Base-by-base conservation (phyloP, 768 basidiomycete genomes). In the Cyathus striatus region DNA sequence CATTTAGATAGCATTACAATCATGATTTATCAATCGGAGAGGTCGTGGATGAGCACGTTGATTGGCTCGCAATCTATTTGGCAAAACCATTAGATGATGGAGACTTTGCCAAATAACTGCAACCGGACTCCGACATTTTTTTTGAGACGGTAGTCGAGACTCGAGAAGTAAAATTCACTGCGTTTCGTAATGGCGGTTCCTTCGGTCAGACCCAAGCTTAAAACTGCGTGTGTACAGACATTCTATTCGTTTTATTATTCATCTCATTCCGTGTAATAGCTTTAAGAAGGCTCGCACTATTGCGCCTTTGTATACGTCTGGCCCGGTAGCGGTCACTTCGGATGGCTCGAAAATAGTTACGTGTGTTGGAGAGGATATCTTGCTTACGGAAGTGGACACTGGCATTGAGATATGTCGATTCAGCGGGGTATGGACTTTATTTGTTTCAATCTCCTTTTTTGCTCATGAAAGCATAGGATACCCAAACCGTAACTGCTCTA, bases 311-410 rank as follows among this genome's bases (percentile, higher is more conserved):
- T 89, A 96, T 58, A 98, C 95, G 1, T 79, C 79, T 30, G 96
- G 96, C 23, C 87, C 91, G 13, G 81, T 93, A 21, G 79, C 87
- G 9, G 69, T 90, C 38, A 83, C 90, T 3, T 61, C 67, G 36
- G 90, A 97, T 68, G 93, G 90, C 38, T 70, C 66, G 42, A 82
- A 73, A 63, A 72, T 98, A 23, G 75, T 92, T 40, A 92, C 91
- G 26, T 93, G 92, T 49, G 79, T 98, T 10, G 84, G 78, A 34
- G 92, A 94, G 55, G 83, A 92, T 47, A 83, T 88, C 5, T 58
- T 97, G 14, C 64, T 94, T 38, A 95, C 92, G 16, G 82, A 93
- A 49, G 69, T 91, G n/a, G 66, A 72, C 33, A 78, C 71, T 38
- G 92, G 94, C 4, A 60, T 66, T 38, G 75, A 84, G 46, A 78